Evolutionary conservation across 306 rosid species (phyloP).

Genomic region (Malus asiatica): DNA sequence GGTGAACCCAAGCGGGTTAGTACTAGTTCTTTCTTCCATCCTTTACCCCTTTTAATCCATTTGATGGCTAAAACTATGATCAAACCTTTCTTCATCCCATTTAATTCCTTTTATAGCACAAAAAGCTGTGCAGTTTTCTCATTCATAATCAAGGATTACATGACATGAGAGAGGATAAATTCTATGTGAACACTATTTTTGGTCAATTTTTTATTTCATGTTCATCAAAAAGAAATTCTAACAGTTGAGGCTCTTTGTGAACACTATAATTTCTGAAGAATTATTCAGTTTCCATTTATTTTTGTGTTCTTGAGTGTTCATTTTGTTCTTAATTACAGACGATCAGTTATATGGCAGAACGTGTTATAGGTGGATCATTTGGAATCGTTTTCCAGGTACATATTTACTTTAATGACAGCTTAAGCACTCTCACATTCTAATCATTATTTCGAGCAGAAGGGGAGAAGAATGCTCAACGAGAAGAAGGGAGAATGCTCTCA

Average conservation of each 20-base stretch:
- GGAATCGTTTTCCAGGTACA: slow-evolving; percentile 89
- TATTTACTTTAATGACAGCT: not conserved
- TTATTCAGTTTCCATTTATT: slow-evolving; percentile 1
- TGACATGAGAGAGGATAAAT: too few species aligned
- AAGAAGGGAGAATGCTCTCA: too few species aligned
- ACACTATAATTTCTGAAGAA: slow-evolving; percentile 8
- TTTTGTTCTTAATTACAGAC: slow-evolving; percentile 51
- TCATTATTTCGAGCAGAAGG: not conserved
- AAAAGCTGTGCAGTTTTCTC: not conserved
- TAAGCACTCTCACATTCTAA: not conserved
- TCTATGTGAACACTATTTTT: too few species aligned
- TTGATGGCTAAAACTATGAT: not conserved
- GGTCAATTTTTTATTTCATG: too few species aligned
- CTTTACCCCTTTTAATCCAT: not conserved
- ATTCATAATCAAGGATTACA: not conserved
- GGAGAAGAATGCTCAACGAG: too few species aligned
- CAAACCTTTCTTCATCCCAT: not conserved
- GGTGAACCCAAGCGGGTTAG: slow-evolving; percentile 86
- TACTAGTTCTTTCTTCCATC: slow-evolving; percentile 6
- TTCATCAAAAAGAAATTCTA: not conserved
- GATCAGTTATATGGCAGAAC: slow-evolving; percentile 95
- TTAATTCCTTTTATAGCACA: not conserved
- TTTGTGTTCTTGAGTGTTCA: slow-evolving; percentile 13
- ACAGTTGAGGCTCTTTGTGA: not conserved
- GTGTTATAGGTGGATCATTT: slow-evolving; percentile 91